These are phyloP conservation scores for Kodamaea neixiangensis DNA, from an alignment of 805 yeast species.

Conservation along the genomic window DNA sequence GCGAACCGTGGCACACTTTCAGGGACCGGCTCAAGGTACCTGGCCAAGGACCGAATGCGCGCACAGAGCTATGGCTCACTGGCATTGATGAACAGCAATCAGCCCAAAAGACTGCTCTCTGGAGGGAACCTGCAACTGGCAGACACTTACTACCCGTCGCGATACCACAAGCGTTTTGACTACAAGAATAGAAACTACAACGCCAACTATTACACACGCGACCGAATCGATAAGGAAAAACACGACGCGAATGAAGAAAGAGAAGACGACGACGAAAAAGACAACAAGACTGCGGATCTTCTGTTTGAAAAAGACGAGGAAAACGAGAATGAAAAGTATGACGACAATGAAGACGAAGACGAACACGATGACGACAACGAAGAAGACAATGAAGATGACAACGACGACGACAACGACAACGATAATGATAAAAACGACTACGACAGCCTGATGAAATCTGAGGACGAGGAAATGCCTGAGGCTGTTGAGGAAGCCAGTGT, in stretches of 20 bases:
- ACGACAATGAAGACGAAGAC: neutral
- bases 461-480: neutral
- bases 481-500: neutral
- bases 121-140: slow-evolving; percentile 5
- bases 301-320: slow-evolving; percentile 7
- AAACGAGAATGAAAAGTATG: slow-evolving; percentile 4
- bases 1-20: slow-evolving; percentile 25
- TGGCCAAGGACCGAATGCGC: slow-evolving; percentile 24
- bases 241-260: slow-evolving; percentile 3
- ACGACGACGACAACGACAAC: slow-evolving; percentile 6
- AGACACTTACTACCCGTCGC: slow-evolving; percentile 33
- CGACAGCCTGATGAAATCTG: slow-evolving; percentile 5
- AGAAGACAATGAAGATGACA: slow-evolving; percentile 2
- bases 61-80: slow-evolving; percentile 18
- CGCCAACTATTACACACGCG: slow-evolving; percentile 6
- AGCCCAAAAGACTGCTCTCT: slow-evolving; percentile 13
- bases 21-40: slow-evolving; percentile 19
- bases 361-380: neutral
- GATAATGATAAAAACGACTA: neutral
- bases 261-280: slow-evolving; percentile 4
- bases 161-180: slow-evolving; percentile 9
- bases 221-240: slow-evolving; percentile 4
- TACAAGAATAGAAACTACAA: slow-evolving; percentile 10
- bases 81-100: slow-evolving; percentile 19
- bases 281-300: slow-evolving; percentile 1